A percentile compares a stretch with the other conserved stretches of the same genome.
phyloP scores from a whole-genome alignment of 2,329 filamentous ascomycete genomes.

The Cryphonectria japonica region DNA sequence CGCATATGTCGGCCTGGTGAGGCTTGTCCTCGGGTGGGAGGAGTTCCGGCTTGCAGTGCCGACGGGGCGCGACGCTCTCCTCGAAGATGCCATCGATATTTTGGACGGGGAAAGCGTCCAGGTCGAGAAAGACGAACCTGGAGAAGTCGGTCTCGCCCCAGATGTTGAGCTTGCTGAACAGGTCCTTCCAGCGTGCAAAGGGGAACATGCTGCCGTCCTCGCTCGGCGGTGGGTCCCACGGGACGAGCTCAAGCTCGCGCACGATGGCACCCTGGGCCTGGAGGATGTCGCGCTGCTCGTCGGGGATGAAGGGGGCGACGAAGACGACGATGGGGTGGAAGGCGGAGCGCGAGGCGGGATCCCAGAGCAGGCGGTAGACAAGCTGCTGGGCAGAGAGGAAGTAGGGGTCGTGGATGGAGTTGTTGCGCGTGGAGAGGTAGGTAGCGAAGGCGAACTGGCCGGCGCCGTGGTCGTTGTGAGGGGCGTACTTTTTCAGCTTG shows the following conservation, averaged over 20 bases:
- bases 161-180: conserved; percentile 30
- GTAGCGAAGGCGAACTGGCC: conserved; percentile 27
- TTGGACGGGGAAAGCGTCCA: conserved; percentile 26
- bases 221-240: conserved; percentile 25
- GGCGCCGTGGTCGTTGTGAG: conserved; percentile 28
- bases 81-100: conserved; percentile 24
- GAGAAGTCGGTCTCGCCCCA: conserved; percentile 25
- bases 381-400: conserved; percentile 30
- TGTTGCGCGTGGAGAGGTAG: conserved; percentile 29
- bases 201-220: conserved; percentile 21
- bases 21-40: conserved; percentile 20
- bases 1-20: conserved; percentile 22
- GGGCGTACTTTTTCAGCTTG: conserved; percentile 23
- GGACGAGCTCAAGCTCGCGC: conserved; percentile 27
- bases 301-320: conserved; percentile 28
- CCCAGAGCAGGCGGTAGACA: conserved; percentile 28
- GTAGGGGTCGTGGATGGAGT: conserved; percentile 27
- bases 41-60: conserved; percentile 21
- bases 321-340: conserved; percentile 25
- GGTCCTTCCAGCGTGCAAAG: conserved; percentile 27
- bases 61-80: conserved; percentile 18
- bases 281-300: conserved; percentile 27
- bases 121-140: conserved; percentile 25
- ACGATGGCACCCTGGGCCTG: conserved; percentile 25
- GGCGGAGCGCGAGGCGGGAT: conserved; percentile 24